Base-by-base conservation (phyloP, 1,139 yeast species). In the Lodderomyces margitis region DNA sequence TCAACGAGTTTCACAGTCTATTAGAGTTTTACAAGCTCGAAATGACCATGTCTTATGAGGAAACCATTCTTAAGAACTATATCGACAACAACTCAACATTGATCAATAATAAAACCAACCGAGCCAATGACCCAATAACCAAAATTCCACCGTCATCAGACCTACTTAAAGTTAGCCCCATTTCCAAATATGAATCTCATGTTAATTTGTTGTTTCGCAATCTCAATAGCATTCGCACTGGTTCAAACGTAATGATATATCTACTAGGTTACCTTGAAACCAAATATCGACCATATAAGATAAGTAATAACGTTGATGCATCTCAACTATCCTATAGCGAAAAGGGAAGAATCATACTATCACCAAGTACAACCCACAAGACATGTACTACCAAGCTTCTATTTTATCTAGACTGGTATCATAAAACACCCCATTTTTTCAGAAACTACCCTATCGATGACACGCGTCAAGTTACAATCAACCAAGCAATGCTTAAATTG, bases 371-470 rank as follows among this genome's bases (percentile, higher is more conserved):
- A 5, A 37, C 36, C 5, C 44, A 45, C 37, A 44, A 21, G 42
- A 46, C 9, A 36, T 55, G 31, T 59, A 60, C 24, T 1, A 51
- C 62, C 3, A 52, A 69, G 32, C 45, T 68, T 3, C 41, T 65
- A 4, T 66, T 71, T 42, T 68, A 59, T 51, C 58, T 57, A 32
- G 75, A 68, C 45, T 68, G 74, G 74, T 63, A 57, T 50, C 61
- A 58, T 39, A 59, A 60, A 16, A 48, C 66, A 15, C 58, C 61
- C 1, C 59, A 57, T 34, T 61, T 51, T 37, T 41, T 47, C 33
- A 49, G 47, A 11, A 45, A 40, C 23, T 42, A 34, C 25, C 46
- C 49, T 17, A 17, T 20, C 12, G 35, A 39, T n/a, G 36, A n/a
- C 16, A 21, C 27, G 17, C 21, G 21, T 6, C 12, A 19, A 21